Percentiles rank a stretch among this genome's conserved stretches.
Conservation (phyloP, 768 basidiomycete species). For the Podaxis mareebaensis region DNA sequence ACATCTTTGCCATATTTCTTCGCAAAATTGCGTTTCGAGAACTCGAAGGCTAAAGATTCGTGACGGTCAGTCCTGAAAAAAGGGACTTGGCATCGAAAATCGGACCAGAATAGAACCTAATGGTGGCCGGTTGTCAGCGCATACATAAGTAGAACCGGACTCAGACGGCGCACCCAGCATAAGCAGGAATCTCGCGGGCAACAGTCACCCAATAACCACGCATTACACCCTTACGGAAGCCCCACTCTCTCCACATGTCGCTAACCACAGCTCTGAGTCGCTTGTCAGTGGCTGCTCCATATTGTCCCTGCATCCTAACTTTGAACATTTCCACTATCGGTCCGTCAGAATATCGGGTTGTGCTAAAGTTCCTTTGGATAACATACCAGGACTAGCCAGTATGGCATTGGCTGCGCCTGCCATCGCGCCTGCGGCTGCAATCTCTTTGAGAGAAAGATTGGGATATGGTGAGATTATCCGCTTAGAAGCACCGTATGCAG, state of each 20-base stretch:
- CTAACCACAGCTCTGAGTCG: constrained; percentile 65
- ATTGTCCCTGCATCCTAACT: constrained; percentile 96
- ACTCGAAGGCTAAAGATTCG: constrained; percentile 72
- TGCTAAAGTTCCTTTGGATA: neutral
- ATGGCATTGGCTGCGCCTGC: constrained; percentile 91
- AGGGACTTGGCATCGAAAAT: neutral
- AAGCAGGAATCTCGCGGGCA: constrained; percentile 92
- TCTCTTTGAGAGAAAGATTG: constrained; percentile 76
- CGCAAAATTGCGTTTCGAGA: constrained; percentile 76
- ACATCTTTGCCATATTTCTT: constrained; percentile 62
- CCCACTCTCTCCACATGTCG: constrained; percentile 89
- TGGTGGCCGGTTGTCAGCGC: constrained; percentile 1
- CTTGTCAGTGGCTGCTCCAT: constrained; percentile 80
- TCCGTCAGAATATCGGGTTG: neutral
- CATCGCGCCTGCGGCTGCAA: constrained; percentile 84
- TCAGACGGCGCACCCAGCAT: constrained; percentile 62
- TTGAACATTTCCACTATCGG: constrained; percentile 94
- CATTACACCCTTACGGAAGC: constrained; percentile 89
- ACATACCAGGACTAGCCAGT: constrained; percentile 82
- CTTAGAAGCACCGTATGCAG: constrained; percentile 80
- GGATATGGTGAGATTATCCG: constrained; percentile 89
- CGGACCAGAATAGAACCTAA: constrained; percentile 69
- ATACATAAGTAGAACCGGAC: neutral
- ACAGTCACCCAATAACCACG: constrained; percentile 98
- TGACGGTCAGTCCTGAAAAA: constrained; percentile 3